A percentile compares a stretch with the other conserved stretches of the same genome.
These are phyloP conservation scores for Globisporangium echinulatum DNA, from an alignment of 352 stramenopile species.

Conservation along the genomic window DNA sequence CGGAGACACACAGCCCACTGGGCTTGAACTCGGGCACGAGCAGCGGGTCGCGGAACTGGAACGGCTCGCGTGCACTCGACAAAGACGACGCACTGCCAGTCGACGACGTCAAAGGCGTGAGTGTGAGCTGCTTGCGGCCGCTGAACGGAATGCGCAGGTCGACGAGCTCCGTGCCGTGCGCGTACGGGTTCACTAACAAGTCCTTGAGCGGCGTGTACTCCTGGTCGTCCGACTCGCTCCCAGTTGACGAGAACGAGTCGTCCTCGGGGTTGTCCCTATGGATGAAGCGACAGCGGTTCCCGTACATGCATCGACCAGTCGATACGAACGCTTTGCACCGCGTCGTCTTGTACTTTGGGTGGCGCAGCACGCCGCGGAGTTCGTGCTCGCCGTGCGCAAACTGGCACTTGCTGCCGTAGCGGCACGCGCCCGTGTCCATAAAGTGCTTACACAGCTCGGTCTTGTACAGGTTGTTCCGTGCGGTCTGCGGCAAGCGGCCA, in stretches of 20 bases:
- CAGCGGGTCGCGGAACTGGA: slow-evolving; percentile 49
- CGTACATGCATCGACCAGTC: slow-evolving; percentile 85
- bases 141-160: slow-evolving; percentile 59
- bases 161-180: slow-evolving; percentile 45
- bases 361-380: slow-evolving; percentile 76
- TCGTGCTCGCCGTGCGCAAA: slow-evolving; percentile 86
- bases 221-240: slow-evolving; percentile 64
- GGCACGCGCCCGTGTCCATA: slow-evolving; percentile 78
- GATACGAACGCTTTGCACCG: slow-evolving; percentile 85
- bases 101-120: slow-evolving; percentile 37
- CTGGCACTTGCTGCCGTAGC: slow-evolving; percentile 87
- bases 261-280: slow-evolving; percentile 50
- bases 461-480: slow-evolving; percentile 89
- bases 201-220: slow-evolving; percentile 35
- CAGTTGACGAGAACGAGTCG: slow-evolving; percentile 47
- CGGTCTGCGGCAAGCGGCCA: slow-evolving; percentile 59
- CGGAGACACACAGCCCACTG: neutral
- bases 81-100: slow-evolving; percentile 27
- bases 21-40: slow-evolving; percentile 24
- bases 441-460: slow-evolving; percentile 90
- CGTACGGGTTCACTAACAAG: slow-evolving; percentile 65
- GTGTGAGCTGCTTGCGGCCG: slow-evolving; percentile 54
- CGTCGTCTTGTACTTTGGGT: slow-evolving; percentile 91
- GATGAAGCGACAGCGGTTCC: slow-evolving; percentile 85
- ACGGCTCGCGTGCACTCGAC: slow-evolving; percentile 11